phyloP scores from a whole-genome alignment of 306 rosid genomes.

The Comarum palustre region DNA sequence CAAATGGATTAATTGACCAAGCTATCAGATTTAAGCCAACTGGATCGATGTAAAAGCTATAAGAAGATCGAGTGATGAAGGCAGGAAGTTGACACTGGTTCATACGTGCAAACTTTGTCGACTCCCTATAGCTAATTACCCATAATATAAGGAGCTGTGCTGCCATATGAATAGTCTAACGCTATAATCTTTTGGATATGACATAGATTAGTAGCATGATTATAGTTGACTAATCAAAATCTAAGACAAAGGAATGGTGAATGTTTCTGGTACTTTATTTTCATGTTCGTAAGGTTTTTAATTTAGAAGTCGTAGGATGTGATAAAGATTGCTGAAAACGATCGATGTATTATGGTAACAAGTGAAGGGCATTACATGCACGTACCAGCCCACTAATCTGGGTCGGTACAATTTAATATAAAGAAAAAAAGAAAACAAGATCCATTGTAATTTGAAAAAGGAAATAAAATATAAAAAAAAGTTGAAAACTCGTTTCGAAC shows the following conservation, averaged over 20 bases:
- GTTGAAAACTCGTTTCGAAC: no score
- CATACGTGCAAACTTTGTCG: not conserved
- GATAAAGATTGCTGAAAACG: not conserved
- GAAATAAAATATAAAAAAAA: no score
- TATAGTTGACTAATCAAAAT: conserved; percentile 4
- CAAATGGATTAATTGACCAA: no score
- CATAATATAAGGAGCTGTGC: no score
- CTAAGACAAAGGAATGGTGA: not conserved
- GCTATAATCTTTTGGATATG: not conserved
- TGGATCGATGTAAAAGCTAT: not conserved
- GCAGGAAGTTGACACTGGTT: not conserved
- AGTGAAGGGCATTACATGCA: no score
- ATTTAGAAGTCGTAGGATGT: not conserved
- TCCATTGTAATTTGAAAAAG: no score
- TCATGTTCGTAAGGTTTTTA: not conserved
- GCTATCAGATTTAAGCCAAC: not conserved
- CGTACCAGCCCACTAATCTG: no score
- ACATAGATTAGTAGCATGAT: not conserved
- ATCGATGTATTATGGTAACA: not conserved
- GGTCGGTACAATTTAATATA: no score
- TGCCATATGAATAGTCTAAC: not conserved
- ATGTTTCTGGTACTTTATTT: not conserved
- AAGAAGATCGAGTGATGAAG: not conserved
- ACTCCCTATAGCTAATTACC: not conserved
- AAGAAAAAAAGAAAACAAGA: no score